A percentile compares a stretch with the other conserved stretches of the same genome.
Evolutionary conservation across 1,284 basidiomycete species (phyloP).

Genomic region (Apiotrichum domesticum): DNA sequence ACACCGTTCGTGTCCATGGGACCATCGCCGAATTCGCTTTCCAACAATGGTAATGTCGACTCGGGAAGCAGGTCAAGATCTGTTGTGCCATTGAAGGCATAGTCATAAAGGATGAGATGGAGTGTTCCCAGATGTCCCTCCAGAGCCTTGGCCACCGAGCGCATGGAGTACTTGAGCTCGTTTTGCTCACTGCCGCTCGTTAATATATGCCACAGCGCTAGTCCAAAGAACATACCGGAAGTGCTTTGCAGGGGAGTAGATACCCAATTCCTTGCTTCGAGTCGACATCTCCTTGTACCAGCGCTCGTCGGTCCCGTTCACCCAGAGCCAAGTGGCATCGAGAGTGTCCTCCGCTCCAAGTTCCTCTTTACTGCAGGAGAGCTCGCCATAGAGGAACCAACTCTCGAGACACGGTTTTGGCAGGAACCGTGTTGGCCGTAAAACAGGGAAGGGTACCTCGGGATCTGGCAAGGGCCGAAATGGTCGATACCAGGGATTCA

Average conservation of each 20-base stretch:
- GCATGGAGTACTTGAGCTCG: constrained; percentile 42
- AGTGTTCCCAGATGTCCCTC: constrained; percentile 30
- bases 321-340: constrained; percentile 44
- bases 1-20: background rate
- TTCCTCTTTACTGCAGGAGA: constrained; percentile 26
- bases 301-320: constrained; percentile 39
- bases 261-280: constrained; percentile 18
- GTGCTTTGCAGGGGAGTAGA: constrained; percentile 38
- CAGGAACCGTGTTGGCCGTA: constrained; percentile 34
- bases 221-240: constrained; percentile 29
- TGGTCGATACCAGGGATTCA: constrained; percentile 31
- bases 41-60: constrained; percentile 4
- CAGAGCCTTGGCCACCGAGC: constrained; percentile 37
- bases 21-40: background rate
- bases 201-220: too few relatives aligned
- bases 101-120: constrained; percentile 41
- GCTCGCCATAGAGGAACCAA: constrained; percentile 41
- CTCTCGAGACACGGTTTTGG: constrained; percentile 35
- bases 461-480: constrained; percentile 27
- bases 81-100: constrained; percentile 22
- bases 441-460: constrained; percentile 31
- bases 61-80: constrained; percentile 28
- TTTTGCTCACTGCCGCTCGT: constrained; percentile 33
- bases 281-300: constrained; percentile 34
- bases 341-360: constrained; percentile 38